Percentiles rank a stretch among this genome's conserved stretches.
phyloP scores from a whole-genome alignment of 108 stramenopile species.

The Pseudonitzschia multistriata region DNA sequence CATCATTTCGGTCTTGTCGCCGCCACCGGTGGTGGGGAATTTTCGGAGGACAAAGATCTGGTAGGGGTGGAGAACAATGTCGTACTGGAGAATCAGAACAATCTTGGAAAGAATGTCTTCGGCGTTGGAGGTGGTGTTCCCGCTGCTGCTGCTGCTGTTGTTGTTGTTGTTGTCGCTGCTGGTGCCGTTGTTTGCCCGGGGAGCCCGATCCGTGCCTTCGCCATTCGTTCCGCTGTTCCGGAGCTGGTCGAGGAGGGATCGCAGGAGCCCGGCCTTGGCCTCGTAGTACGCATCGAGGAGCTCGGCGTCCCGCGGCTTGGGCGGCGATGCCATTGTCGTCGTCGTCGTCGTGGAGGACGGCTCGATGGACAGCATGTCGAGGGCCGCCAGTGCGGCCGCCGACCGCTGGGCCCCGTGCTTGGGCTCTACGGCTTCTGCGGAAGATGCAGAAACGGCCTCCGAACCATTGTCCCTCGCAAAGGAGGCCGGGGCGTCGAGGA shows the following conservation, averaged over 20 bases:
- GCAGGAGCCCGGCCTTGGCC: slow-evolving; percentile 70
- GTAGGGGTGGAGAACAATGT: slow-evolving; percentile 81
- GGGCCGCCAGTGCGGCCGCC: slow-evolving; percentile 68
- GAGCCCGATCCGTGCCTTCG: slow-evolving; percentile 11
- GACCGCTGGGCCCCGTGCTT: slow-evolving; percentile 42
- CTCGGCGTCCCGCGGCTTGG: slow-evolving; percentile 18
- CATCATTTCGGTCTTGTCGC: slow-evolving; percentile 38
- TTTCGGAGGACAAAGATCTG: slow-evolving; percentile 74
- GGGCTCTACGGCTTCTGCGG: slow-evolving; percentile 19
- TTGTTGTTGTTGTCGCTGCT: slow-evolving; percentile 11
- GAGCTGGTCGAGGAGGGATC: slow-evolving; percentile 58
- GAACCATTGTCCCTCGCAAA: background rate
- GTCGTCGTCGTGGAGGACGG: background rate
- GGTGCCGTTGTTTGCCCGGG: no score
- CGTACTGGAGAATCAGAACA: slow-evolving; percentile 80
- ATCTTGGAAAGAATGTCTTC: slow-evolving; percentile 76
- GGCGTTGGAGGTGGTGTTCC: slow-evolving; percentile 30
- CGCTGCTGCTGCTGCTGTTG: background rate
- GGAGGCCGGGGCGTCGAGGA: slow-evolving; percentile 46
- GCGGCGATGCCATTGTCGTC: background rate
- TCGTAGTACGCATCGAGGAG: slow-evolving; percentile 84
- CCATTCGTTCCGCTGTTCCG: no score
- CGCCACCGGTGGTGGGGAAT: slow-evolving; percentile 30
- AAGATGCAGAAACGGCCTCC: background rate
- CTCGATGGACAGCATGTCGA: slow-evolving; percentile 57